Evolutionary conservation across 805 yeast species (phyloP), one percentile per base, ranked within the genome.

Genomic region (Grigorovia jiainica): DNA sequence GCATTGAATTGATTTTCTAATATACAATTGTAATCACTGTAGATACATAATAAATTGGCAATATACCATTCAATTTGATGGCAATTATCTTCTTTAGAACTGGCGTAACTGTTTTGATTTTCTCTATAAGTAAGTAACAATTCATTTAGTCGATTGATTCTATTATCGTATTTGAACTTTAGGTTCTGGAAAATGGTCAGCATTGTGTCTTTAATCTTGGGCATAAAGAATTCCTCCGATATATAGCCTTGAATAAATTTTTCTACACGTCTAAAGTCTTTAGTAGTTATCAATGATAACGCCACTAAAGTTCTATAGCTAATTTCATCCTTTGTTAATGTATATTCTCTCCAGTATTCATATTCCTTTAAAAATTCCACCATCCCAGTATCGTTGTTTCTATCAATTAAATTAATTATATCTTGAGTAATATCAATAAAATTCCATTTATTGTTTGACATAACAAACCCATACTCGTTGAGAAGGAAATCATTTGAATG

Each of bases 401-500:
- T 27, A 4, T 53, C 55, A 20, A 78, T 51, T 38, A 67, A 32
- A 2, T 52, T 46, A 3, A 55, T 33, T 2, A 86, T 53, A 31
- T 65, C 59, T 0, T 58, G 57, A 0, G 83, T 61, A 4, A 89
- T 55, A 54, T 89, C 94, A 2, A 87, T 57, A 47, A 66, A 78
- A 50, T 86, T 79, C 87, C 89, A 83, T 17, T 58, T 62, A 55
- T 87, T 86, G 1, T 58, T 53, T 0, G 58, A 55, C 1, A 83
- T 59, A 30, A 71, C 68, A 65, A 90, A 90, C 1, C 97, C 97
- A 55, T 90, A 90, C 59, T 90, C 97, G 52, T 83, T 78, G 8
- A 87, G 64, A 27, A 90, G 62, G 49, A 85, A 85, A 39, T 78
- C 87, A 57, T 90, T 87, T 8, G 83, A 77, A 59, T 90, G 97